These are phyloP conservation scores for Malus hybrid DNA, from an alignment of 331 rosid genomes.

Conservation along the genomic window DNA sequence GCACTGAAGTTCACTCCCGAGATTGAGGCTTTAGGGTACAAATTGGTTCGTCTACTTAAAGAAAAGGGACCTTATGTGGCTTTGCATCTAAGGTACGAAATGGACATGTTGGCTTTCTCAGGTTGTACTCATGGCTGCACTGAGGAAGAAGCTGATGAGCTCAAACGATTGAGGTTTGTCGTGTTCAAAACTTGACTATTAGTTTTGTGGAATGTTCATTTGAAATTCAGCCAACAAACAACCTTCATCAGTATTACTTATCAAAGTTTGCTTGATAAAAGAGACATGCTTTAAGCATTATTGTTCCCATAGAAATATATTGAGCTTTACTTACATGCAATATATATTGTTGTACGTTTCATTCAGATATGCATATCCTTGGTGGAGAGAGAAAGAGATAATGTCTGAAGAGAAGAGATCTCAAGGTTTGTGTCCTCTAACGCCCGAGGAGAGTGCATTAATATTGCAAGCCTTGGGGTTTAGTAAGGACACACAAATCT, in stretches of 20 bases:
- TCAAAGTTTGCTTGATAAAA: not conserved
- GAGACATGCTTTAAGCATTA: not conserved
- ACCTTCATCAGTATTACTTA: constrained; percentile 8
- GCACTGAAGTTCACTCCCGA: constrained; percentile 83
- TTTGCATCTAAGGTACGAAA: constrained; percentile 90
- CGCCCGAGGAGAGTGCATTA: constrained; percentile 79
- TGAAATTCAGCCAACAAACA: not conserved
- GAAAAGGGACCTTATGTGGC: constrained; percentile 82
- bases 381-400: constrained; percentile 99
- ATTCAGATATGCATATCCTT: constrained; percentile 81
- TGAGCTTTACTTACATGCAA: not conserved
- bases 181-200: not conserved
- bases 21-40: constrained; percentile 84
- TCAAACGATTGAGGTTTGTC: constrained; percentile 80
- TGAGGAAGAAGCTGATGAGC: constrained; percentile 78
- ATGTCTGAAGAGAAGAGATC: constrained; percentile 75
- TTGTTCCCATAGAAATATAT: not conserved
- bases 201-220: not conserved
- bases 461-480: constrained; percentile 83
- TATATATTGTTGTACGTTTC: not conserved
- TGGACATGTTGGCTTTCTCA: constrained; percentile 99
- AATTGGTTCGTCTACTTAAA: constrained; percentile 56
- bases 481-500: constrained; percentile 63
- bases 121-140: constrained; percentile 96
- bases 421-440: constrained; percentile 90